A percentile compares a stretch with the other conserved stretches of the same genome.
These are phyloP conservation scores for Kodamaea nitidulidarum DNA, from an alignment of 805 yeast genomes.

Conservation along the genomic window DNA sequence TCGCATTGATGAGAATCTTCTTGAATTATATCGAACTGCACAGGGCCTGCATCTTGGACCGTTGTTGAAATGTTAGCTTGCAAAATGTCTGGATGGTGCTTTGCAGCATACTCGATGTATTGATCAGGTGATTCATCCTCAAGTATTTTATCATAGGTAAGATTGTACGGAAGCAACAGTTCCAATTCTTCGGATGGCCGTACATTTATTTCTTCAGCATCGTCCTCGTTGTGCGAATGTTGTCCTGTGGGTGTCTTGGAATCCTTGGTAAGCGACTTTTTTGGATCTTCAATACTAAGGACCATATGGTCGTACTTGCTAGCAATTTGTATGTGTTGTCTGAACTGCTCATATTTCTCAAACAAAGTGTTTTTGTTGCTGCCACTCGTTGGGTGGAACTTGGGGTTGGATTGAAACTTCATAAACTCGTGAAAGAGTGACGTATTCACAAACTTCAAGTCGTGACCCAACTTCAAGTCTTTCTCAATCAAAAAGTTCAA, in stretches of 20 bases:
- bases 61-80: background rate
- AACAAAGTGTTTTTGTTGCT: slow-evolving; percentile 14
- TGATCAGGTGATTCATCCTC: slow-evolving; percentile 25
- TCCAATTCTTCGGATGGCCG: slow-evolving; percentile 23
- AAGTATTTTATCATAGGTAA: slow-evolving; percentile 23
- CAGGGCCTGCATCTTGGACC: slow-evolving; percentile 6
- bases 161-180: slow-evolving; percentile 29
- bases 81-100: slow-evolving; percentile 5
- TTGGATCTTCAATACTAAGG: slow-evolving; percentile 22
- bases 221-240: slow-evolving; percentile 3
- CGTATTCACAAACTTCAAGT: slow-evolving; percentile 31
- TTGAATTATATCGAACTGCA: background rate
- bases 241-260: background rate
- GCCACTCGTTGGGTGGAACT: slow-evolving; percentile 27
- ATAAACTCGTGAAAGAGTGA: slow-evolving; percentile 24
- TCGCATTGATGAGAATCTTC: slow-evolving; percentile 3
- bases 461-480: slow-evolving; percentile 35
- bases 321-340: slow-evolving; percentile 20
- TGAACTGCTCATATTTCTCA: slow-evolving; percentile 17
- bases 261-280: slow-evolving; percentile 6
- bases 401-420: slow-evolving; percentile 24
- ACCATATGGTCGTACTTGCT: slow-evolving; percentile 31
- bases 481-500: slow-evolving; percentile 35
- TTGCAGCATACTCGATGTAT: slow-evolving; percentile 15
- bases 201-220: slow-evolving; percentile 7